A percentile compares a stretch with the other conserved stretches of the same genome.
phyloP scores from a whole-genome alignment of 2,329 filamentous ascomycete species.

The Chalaropsis thielavioides region DNA sequence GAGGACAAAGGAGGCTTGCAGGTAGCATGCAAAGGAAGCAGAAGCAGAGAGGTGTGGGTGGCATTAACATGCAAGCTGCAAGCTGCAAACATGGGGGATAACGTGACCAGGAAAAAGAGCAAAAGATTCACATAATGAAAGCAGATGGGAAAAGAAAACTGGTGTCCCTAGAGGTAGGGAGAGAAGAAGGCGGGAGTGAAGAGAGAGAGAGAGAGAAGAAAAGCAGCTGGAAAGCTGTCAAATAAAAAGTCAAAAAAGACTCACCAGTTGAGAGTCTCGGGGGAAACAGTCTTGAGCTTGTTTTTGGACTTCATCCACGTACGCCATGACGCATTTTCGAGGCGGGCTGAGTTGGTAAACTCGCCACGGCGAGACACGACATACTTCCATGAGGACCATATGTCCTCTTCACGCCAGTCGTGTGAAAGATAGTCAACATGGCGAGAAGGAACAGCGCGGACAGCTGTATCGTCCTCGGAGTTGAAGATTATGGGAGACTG shows the following conservation, averaged over 20 bases:
- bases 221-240: neutral
- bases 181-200: neutral
- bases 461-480: slow-evolving; percentile 65
- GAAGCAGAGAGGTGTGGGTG: neutral
- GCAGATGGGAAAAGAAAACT: neutral
- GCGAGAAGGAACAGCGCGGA: slow-evolving; percentile 60
- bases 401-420: slow-evolving; percentile 87
- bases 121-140: neutral
- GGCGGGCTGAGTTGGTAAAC: slow-evolving; percentile 64
- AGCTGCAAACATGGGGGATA: neutral
- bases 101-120: neutral
- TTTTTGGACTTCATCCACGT: slow-evolving; percentile 93
- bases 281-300: slow-evolving; percentile 71
- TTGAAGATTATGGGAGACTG: slow-evolving; percentile 32
- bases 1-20: neutral
- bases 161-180: neutral
- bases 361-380: slow-evolving; percentile 66
- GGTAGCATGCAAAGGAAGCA: neutral
- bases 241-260: slow-evolving; percentile 23
- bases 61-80: neutral
- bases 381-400: slow-evolving; percentile 94
- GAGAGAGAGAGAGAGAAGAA: neutral
- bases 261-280: slow-evolving; percentile 87
- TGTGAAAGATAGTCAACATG: slow-evolving; percentile 95
- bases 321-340: slow-evolving; percentile 95